phyloP scores from a whole-genome alignment of 805 yeast genomes.

The Zygotorulaspora danielsina region DNA sequence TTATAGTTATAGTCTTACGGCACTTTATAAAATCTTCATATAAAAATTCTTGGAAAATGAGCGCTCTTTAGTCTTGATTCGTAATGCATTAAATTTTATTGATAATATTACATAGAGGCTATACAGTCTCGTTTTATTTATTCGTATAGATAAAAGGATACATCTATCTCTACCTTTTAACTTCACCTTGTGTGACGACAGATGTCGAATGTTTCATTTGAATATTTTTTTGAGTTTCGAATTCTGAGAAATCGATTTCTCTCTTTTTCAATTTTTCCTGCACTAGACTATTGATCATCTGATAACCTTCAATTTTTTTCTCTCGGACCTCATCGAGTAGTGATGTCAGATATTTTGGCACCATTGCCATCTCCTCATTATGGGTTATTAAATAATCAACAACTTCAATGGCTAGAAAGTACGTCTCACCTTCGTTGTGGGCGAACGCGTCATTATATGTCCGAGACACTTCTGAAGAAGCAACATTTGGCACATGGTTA shows the following conservation, averaged over 20 bases:
- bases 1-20: too few species aligned
- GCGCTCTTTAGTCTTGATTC: too few species aligned
- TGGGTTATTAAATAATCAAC: conserved; percentile 76
- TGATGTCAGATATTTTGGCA: conserved; percentile 61
- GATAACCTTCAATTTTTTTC: conserved; percentile 14
- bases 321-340: conserved; percentile 40
- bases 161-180: conserved; percentile 12
- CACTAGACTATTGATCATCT: conserved; percentile 20
- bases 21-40: too few species aligned
- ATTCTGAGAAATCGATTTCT: conserved; percentile 27
- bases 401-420: conserved; percentile 87
- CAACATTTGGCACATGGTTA: conserved; percentile 21
- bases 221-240: conserved; percentile 23
- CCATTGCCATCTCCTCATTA: conserved; percentile 71
- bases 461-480: conserved; percentile 28
- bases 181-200: conserved; percentile 20
- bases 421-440: conserved; percentile 56
- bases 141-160: background rate
- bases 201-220: conserved; percentile 27
- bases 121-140: background rate
- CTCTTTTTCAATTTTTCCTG: conserved; percentile 12
- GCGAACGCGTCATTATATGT: conserved; percentile 39
- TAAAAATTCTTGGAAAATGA: too few species aligned
- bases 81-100: background rate
- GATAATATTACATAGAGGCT: conserved; percentile 1